Percentiles rank a stretch among this genome's conserved stretches.
Evolutionary conservation across 495 filamentous ascomycete genomes (phyloP).

Genomic region (Parmelia sp.): DNA sequence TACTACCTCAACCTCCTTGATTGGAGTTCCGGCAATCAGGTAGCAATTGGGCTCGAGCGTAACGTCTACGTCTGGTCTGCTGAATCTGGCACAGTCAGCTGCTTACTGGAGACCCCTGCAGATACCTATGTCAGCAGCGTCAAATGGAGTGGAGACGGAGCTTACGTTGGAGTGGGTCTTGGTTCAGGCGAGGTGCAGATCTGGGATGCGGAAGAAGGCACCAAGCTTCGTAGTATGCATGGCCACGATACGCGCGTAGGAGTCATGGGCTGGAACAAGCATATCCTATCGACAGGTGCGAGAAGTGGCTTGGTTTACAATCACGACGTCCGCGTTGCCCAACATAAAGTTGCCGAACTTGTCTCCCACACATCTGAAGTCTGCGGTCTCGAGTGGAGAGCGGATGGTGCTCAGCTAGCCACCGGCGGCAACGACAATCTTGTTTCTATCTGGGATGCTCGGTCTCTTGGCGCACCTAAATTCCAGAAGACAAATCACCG

Average conservation of each 20-base stretch:
- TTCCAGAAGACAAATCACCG: constrained; percentile 99
- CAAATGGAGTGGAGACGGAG: constrained; percentile 96
- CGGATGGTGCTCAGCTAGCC: constrained; percentile 91
- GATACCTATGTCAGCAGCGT: constrained; percentile 98
- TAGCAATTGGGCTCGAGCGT: constrained; percentile 94
- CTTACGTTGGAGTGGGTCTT: constrained; percentile 92
- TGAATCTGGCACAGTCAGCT: constrained; percentile 79
- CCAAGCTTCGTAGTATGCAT: constrained; percentile 95
- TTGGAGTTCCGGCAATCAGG: constrained; percentile 96
- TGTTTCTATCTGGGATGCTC: constrained; percentile 97
- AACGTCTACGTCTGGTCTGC: constrained; percentile 99
- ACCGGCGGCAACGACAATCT: constrained; percentile 98
- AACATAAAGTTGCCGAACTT: constrained; percentile 97
- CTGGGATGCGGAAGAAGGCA: constrained; percentile 95
- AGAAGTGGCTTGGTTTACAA: constrained; percentile 96
- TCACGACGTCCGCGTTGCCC: constrained; percentile 94
- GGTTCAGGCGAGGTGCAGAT: constrained; percentile 97
- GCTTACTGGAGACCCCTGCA: constrained; percentile 72
- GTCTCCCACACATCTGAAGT: constrained; percentile 95
- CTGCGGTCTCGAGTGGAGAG: constrained; percentile 94
- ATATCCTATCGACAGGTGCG: constrained; percentile 89
- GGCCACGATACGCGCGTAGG: constrained; percentile 95
- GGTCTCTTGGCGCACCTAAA: constrained; percentile 85
- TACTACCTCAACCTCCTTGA: constrained; percentile 98
- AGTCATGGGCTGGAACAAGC: constrained; percentile 98